Evolutionary conservation across 2,329 filamentous ascomycete genomes (phyloP), one percentile per base, ranked within the genome.

Genomic region (Sporothrix protearum): DNA sequence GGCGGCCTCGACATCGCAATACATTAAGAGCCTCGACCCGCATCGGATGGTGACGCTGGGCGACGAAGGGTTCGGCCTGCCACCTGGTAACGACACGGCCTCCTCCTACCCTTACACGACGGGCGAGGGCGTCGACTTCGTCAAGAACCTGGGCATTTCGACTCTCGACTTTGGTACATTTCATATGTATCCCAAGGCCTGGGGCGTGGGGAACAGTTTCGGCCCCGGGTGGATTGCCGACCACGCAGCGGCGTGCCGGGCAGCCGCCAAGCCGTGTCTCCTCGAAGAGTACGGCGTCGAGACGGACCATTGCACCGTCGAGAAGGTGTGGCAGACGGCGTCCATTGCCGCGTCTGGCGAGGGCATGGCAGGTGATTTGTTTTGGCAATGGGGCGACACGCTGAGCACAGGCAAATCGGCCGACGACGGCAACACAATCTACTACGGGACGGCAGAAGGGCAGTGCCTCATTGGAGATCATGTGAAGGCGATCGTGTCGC

Each of bases 41-140:
- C 77, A 83, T 63, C 89, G 90, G 77, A 85, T 91, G 82, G 88
- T 91, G 53, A 85, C 85, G 0, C 82, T 89, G 25, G 88, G 89
- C 19, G 88, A 91, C 74, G 89, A 83, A 71, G 81, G 81, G 1
- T 79, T 79, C 42, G 78, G 78, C 1, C 61, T 79, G 1, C 73
- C 77, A 0, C 76, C 76, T 5, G 74, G 72, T 63, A 67, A 66
- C 14, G 61, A 22, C 12, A 63, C 59, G 19, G 7, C 61, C 7
- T 9, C 71, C 1, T 28, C 59, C 2, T 77, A 77, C 47, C 76
- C 76, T 1, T 78, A 87, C 77, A 77, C 78, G n/a, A 83, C 80
- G 69, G 77, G 76, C 74, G 89, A 83, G 71, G 81, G 81, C 2
- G 79, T 79, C 47, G 84, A 88, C 77, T 89, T 85, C 75, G 82